Evolutionary conservation across 495 filamentous ascomycete species (phyloP), one percentile per base, ranked within the genome.

Genomic region (Melanomma pulvis-pyrius): DNA sequence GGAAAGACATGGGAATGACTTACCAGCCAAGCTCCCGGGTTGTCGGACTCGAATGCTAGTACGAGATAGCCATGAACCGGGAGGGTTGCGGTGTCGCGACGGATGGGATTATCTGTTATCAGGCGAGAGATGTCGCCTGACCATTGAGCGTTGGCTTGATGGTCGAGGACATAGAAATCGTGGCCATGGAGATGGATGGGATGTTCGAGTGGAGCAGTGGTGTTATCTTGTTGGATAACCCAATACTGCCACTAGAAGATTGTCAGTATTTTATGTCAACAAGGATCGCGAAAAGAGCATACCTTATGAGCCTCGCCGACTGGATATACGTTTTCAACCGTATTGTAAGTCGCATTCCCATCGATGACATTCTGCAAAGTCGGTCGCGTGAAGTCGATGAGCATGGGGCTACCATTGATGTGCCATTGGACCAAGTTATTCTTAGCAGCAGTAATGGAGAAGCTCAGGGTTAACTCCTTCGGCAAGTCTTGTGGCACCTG

Each of bases 111-210:
- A 34, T 66, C 61, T 9, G 64, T 55, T 11, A 59, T 66, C 11
- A 77, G 66, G 28, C 41, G 51, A 17, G 61, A 57, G 17, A 57
- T 65, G 46, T 71, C 65, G 49, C 65, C 67, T 21, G 52, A 49
- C 70, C 69, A 75, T 9, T 26, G 61, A 0, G 73, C 71, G 22
- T 63, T 68, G 34, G 32, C 55, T 17, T 67, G 62, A 19, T 50
- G 50, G 34, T 74, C 76, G 24, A 79, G 75, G 29, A 78, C 66
- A 54, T 70, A 77, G 59, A 78, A 79, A 60, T 78, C 75, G 65
- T 79, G 77, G 11, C 77, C 77, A 60, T 79, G 77, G n/a, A 79
- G 66, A 66, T 79, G 77, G 70, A 79, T 75, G 1, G 77, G 77
- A 44, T 79, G 76, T n/a, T 71, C 71, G 17, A 79, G 53, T 2